A percentile compares a stretch with the other conserved stretches of the same genome.
phyloP scores from a whole-genome alignment of 2,329 filamentous ascomycete species.

The Xylariaceae sp. region DNA sequence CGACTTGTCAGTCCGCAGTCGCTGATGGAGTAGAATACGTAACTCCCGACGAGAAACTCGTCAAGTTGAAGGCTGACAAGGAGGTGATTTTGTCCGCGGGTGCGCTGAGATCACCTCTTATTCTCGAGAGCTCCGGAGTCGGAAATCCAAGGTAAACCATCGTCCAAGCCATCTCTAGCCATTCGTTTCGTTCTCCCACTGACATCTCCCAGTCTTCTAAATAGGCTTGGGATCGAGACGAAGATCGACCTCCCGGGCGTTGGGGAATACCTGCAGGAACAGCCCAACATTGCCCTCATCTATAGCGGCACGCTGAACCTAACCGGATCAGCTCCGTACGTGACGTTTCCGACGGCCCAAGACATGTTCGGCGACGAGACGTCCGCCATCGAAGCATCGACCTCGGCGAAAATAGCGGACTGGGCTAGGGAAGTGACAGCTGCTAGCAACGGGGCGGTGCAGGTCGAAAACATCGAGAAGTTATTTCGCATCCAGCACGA shows the following conservation, averaged over 20 bases:
- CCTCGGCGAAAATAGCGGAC: constrained; percentile 34
- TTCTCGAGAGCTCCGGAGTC: constrained; percentile 61
- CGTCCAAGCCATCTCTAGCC: not conserved
- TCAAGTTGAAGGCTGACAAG: constrained; percentile 48
- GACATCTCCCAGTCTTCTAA: constrained; percentile 47
- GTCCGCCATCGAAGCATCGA: constrained; percentile 34
- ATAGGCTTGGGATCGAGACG: constrained; percentile 50
- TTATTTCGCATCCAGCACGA: constrained; percentile 54
- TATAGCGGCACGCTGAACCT: constrained; percentile 35
- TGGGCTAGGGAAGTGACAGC: constrained; percentile 43
- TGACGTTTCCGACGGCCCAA: constrained; percentile 44
- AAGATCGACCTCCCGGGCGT: constrained; percentile 56
- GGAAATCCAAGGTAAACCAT: constrained; percentile 47
- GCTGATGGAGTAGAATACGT: constrained; percentile 48
- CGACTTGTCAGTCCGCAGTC: constrained; percentile 16
- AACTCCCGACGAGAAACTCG: constrained; percentile 44
- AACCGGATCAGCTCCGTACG: constrained; percentile 38
- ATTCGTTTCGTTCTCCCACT: not conserved
- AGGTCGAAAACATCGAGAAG: constrained; percentile 45
- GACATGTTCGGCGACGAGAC: constrained; percentile 45
- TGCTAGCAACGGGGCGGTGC: constrained; percentile 38
- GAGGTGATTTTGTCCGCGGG: constrained; percentile 58
- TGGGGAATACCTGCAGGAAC: constrained; percentile 60
- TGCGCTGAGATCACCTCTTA: constrained; percentile 56
- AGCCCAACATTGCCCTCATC: constrained; percentile 46